Base-by-base conservation (phyloP, 331 rosid species). In the Quercus lobata region DNA sequence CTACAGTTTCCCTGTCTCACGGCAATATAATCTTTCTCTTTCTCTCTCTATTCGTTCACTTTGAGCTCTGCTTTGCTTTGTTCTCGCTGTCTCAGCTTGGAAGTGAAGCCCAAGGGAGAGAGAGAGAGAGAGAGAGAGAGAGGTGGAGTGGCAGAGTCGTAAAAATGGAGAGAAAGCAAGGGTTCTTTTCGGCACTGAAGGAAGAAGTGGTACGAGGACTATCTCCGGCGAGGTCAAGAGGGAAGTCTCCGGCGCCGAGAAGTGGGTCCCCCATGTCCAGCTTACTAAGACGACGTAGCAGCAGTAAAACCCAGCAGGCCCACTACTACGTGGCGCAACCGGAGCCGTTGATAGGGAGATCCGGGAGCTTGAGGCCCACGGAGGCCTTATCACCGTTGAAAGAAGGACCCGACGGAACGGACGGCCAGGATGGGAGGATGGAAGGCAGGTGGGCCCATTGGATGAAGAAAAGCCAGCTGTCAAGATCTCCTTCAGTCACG, bases 381-480 rank as follows among this genome's bases (percentile, higher is more conserved):
- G 99, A 95, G 84, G 96, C 99, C 5, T 80, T 95, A 73, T 90
- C 99, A 41, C 99, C 99, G 41, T 82, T 95, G 80, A 93, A 83
- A 86, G 99, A 95, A 70, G 99, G 94, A 1, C 94, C 94, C 6
- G 90, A 88, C 75, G 89, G 79, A 0, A 80, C 88, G 58, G 91
- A 88, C 71, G 90, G 81, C 1, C 89, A 60, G 5, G 97, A 89
- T 80, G 83, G 83, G 52, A 91, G 85, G 65, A 88, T 90, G 78
- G 97, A 93, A 57, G 97, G 98, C 1, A 80, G 87, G 74, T 93
- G 97, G 98, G 92, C 93, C 9, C 91, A 90, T 30, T 96, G 99
- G 99, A 93, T 90, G 98, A 96, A 87, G 98, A 96, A 84, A 83
- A 97, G 96, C 0, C 92, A 90, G 75, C 91, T 92, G 14, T 83